Percentiles rank a stretch among this genome's conserved stretches.
These are phyloP conservation scores for Potentilla sterilis DNA, from an alignment of 306 rosid species.

Conservation along the genomic window DNA sequence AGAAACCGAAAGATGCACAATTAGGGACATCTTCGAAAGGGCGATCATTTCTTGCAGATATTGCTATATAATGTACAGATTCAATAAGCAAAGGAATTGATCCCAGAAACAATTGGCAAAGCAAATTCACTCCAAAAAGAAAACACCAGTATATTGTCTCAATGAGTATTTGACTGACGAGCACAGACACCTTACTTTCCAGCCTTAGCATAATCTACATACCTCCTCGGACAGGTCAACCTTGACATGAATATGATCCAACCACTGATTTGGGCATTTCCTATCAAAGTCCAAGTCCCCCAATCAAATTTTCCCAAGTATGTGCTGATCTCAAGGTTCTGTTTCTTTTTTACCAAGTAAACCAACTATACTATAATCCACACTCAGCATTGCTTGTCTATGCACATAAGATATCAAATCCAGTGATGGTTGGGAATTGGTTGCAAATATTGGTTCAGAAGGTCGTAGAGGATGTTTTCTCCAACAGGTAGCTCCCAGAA, in stretches of 20 bases:
- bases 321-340: slow-evolving; percentile 7
- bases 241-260: slow-evolving; percentile 9
- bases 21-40: neutral
- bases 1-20: neutral
- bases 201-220: slow-evolving; percentile 3
- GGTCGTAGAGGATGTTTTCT: slow-evolving; percentile 2
- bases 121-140: slow-evolving; percentile 33
- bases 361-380: slow-evolving; percentile 15
- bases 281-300: slow-evolving; percentile 10
- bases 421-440: slow-evolving; percentile 2
- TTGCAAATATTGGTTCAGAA: slow-evolving; percentile 1
- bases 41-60: slow-evolving; percentile 22
- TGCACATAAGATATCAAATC: slow-evolving; percentile 18
- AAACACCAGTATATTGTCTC: slow-evolving; percentile 19
- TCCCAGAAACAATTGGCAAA: slow-evolving; percentile 34
- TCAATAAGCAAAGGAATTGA: slow-evolving; percentile 28
- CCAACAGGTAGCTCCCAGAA: slow-evolving; percentile 10
- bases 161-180: slow-evolving; percentile 8
- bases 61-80: slow-evolving; percentile 47
- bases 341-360: slow-evolving; percentile 6
- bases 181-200: slow-evolving; percentile 16
- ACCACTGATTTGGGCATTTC: slow-evolving; percentile 9
- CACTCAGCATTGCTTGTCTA: slow-evolving; percentile 4
- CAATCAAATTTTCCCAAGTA: slow-evolving; percentile 1
- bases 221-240: neutral